A percentile compares a stretch with the other conserved stretches of the same genome.
Evolutionary conservation across 495 filamentous ascomycete species (phyloP).

Genomic region (Cenococcum geophilum): DNA sequence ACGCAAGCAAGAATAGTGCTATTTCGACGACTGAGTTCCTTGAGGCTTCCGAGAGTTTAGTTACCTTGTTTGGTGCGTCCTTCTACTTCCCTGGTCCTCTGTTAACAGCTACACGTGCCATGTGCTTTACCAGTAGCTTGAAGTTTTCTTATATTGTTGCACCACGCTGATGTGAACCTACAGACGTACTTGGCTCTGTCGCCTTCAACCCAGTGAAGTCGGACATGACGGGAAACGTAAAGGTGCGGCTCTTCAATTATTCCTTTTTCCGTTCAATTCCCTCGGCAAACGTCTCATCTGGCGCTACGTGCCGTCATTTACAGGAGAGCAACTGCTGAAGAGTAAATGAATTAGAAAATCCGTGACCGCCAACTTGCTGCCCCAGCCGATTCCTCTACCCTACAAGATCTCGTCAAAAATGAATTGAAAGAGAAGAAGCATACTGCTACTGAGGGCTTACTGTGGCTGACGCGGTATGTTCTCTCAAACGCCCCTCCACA

Average conservation of each 20-base stretch:
- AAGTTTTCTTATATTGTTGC: no score
- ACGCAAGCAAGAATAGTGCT: conserved; percentile 61
- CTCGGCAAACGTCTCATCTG: no score
- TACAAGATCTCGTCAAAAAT: conserved; percentile 77
- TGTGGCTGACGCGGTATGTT: conserved; percentile 81
- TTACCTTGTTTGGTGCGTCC: conserved; percentile 73
- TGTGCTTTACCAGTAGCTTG: background rate
- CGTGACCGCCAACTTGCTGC: conserved; percentile 72
- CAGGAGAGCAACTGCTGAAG: background rate
- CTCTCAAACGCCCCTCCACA: background rate
- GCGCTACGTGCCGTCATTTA: background rate
- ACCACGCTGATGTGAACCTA: background rate
- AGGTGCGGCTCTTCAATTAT: conserved; percentile 50
- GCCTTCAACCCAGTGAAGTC: conserved; percentile 84
- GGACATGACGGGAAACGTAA: conserved; percentile 87
- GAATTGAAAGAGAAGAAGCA: conserved; percentile 85
- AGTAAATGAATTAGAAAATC: conserved; percentile 62
- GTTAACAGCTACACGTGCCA: background rate
- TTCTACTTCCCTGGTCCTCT: conserved; percentile 1
- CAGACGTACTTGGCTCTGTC: conserved; percentile 73
- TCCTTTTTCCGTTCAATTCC: background rate
- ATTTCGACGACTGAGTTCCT: conserved; percentile 72
- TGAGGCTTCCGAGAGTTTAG: conserved; percentile 79
- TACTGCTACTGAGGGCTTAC: conserved; percentile 75
- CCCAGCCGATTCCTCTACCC: conserved; percentile 65